phyloP scores from a whole-genome alignment of 116 monocot species.

The Posidonia oceanica region DNA sequence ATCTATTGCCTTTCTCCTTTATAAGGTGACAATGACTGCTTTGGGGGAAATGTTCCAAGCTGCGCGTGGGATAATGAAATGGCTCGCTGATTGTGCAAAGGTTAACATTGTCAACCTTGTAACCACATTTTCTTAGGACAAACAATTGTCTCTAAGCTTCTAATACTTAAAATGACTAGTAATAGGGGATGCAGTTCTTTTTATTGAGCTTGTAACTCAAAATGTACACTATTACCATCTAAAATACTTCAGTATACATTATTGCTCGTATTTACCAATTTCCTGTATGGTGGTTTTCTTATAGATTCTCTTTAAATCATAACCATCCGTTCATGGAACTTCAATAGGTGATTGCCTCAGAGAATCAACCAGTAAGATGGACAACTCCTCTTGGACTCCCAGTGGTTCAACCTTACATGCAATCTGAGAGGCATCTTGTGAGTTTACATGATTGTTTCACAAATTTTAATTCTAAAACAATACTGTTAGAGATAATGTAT shows the following conservation, averaged over 20 bases:
- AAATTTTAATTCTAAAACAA: too few relatives aligned
- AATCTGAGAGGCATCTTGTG: constrained; percentile 58
- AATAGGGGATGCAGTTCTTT: too few relatives aligned
- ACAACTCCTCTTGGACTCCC: constrained; percentile 85
- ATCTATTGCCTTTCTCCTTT: background rate
- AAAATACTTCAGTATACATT: too few relatives aligned
- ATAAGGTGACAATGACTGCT: constrained; percentile 66
- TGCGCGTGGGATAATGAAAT: constrained; percentile 81
- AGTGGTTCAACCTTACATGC: constrained; percentile 88
- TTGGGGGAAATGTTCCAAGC: constrained; percentile 86
- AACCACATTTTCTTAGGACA: background rate
- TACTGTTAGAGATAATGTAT: too few relatives aligned
- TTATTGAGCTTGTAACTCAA: too few relatives aligned
- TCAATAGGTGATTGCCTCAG: constrained; percentile 62
- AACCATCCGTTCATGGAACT: background rate
- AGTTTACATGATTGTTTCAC: constrained; percentile 15
- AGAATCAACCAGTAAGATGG: constrained; percentile 82
- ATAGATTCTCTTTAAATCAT: background rate
- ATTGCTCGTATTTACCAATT: too few relatives aligned
- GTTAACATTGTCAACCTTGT: constrained; percentile 14
- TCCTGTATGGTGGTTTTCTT: too few relatives aligned
- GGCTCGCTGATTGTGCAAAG: constrained; percentile 89
- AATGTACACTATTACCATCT: too few relatives aligned
- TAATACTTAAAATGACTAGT: too few relatives aligned
- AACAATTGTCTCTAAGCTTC: too few relatives aligned